Evolutionary conservation across 345 rosid species (phyloP).

Genomic region (Salix udensis): DNA sequence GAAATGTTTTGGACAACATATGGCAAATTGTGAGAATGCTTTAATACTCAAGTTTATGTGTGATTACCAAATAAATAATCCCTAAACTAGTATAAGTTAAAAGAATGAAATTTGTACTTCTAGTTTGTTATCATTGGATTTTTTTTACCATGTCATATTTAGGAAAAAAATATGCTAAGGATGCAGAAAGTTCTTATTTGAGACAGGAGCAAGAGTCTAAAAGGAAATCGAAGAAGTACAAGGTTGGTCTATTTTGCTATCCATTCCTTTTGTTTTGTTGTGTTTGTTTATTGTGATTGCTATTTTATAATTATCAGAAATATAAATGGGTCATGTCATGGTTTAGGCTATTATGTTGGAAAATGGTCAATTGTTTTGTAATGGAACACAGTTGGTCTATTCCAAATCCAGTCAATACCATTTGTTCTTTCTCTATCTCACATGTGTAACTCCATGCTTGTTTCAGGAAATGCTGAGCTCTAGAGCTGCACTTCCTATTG

Average conservation of each 20-base stretch:
- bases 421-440: neutral
- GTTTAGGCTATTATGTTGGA: too few species aligned
- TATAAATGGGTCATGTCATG: too few species aligned
- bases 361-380: too few species aligned
- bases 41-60: neutral
- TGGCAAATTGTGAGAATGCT: neutral
- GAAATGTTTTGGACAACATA: neutral
- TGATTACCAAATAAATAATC: neutral
- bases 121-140: conserved; percentile 4
- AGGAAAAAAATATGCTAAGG: conserved; percentile 40
- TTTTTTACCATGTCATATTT: neutral
- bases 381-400: too few species aligned
- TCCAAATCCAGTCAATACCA: too few species aligned
- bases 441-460: neutral
- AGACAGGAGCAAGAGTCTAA: conserved; percentile 56
- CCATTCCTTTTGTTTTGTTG: neutral
- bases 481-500: conserved; percentile 74
- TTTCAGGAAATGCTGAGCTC: conserved; percentile 63
- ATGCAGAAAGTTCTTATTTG: conserved; percentile 53
- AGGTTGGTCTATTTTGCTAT: conserved; percentile 43
- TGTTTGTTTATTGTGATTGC: neutral
- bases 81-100: neutral
- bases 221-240: conserved; percentile 52
- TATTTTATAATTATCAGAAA: too few species aligned
- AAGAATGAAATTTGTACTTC: neutral